Conservation (phyloP, 2,329 filamentous ascomycete genomes). For the Colletotrichum sp. region DNA sequence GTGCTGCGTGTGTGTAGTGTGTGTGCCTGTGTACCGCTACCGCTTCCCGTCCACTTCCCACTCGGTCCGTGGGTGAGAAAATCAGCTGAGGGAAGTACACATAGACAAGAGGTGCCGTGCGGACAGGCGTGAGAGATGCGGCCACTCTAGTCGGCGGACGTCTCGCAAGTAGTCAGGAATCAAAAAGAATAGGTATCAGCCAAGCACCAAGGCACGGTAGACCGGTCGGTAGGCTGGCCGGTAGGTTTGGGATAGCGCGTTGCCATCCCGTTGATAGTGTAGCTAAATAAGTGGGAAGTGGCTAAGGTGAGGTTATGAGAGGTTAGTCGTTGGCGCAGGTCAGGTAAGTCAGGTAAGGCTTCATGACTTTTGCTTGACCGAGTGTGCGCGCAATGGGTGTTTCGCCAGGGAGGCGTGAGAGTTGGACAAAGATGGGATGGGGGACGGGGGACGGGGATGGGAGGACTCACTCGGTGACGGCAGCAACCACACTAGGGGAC, state of each 20-base stretch:
- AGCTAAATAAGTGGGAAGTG: background rate
- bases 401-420: conserved; percentile 12
- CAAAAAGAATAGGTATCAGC: background rate
- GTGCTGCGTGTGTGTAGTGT: background rate
- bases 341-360: conserved; percentile 1
- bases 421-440: background rate
- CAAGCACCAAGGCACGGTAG: background rate
- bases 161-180: background rate
- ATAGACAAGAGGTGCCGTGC: background rate
- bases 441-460: background rate
- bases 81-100: background rate
- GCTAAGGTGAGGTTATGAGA: background rate
- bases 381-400: conserved; percentile 1
- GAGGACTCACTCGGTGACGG: background rate
- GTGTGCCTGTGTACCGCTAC: background rate
- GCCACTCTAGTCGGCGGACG: background rate
- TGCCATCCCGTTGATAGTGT: conserved; percentile 16
- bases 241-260: conserved; percentile 4
- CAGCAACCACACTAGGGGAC: background rate
- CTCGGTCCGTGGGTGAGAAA: background rate
- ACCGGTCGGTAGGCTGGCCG: background rate
- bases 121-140: background rate
- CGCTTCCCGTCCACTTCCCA: background rate
- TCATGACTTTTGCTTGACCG: background rate
- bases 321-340: background rate